phyloP scores from a whole-genome alignment of 2,329 filamentous ascomycete genomes.

The Waltergamsia citrina region DNA sequence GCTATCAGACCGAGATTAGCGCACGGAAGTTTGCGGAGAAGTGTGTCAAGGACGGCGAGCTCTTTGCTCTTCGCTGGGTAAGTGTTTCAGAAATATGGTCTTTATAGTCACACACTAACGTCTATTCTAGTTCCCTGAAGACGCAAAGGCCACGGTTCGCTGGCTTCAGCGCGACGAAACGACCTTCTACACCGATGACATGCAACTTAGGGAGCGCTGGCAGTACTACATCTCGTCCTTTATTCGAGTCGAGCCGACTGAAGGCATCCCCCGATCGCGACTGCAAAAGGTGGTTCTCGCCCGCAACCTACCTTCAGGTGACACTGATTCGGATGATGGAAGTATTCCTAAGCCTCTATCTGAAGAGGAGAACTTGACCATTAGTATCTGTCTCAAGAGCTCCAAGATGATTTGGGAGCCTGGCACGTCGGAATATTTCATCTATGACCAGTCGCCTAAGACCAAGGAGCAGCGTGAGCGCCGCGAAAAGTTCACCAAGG shows the following conservation, averaged over 20 bases:
- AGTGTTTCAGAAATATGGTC: slow-evolving; percentile 29
- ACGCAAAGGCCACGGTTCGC: slow-evolving; percentile 61
- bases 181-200: slow-evolving; percentile 81
- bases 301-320: slow-evolving; percentile 56
- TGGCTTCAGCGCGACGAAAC: slow-evolving; percentile 59
- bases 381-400: slow-evolving; percentile 68
- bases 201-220: slow-evolving; percentile 77
- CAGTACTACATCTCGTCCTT: slow-evolving; percentile 94
- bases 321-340: slow-evolving; percentile 55
- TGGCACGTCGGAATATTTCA: slow-evolving; percentile 58
- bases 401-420: slow-evolving; percentile 73
- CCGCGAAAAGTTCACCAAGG: slow-evolving; percentile 41
- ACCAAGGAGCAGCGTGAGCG: slow-evolving; percentile 53
- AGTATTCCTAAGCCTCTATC: slow-evolving; percentile 50
- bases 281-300: slow-evolving; percentile 61
- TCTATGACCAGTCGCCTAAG: slow-evolving; percentile 62
- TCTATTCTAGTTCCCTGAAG: slow-evolving; percentile 50
- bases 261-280: slow-evolving; percentile 58
- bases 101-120: slow-evolving; percentile 17
- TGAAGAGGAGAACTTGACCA: slow-evolving; percentile 57
- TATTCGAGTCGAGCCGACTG: slow-evolving; percentile 79
- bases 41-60: slow-evolving; percentile 82
- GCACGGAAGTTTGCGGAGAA: slow-evolving; percentile 90
- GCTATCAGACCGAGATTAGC: slow-evolving; percentile 80
- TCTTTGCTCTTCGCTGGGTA: slow-evolving; percentile 87